Evolutionary conservation across 306 rosid species (phyloP), one percentile per base, ranked within the genome.

Genomic region (Cicer judaicum): DNA sequence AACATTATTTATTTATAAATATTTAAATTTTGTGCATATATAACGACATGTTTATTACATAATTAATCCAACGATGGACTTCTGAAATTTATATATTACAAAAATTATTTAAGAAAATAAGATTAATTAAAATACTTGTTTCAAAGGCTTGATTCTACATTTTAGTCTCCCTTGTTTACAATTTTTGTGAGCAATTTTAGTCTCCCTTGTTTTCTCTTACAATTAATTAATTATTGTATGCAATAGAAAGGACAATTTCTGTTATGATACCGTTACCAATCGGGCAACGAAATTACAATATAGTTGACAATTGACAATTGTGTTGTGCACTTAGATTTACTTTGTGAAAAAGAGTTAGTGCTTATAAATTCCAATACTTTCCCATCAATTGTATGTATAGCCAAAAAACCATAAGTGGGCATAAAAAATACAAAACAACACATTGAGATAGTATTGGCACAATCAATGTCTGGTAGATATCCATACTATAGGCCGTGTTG

Each of bases 391-490:
- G 39, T 59, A 5, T 50, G 83, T 80, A 75, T 56, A 57, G 21
- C 54, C 36, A 59, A 80, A 84, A 82, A 84, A 83, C 67, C 74
- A 49, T 78, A 72, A 64, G 80, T 52, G 12, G 72, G 61, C 84
- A 72, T 39, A 24, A 4, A 19, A 36, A n/a, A 12, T 12, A 44
- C 86, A 75, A 70, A 79, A 71, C 64, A 76, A 83, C 76, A 71
- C 64, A 7, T 2, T 34, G 0, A 6, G 1, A 47, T 40, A 19
- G 89, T 76, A 44, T 43, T 76, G 91, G 78, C 84, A 67, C 86
- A 29, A 74, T 91, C 94, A 56, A 59, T 89, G 94, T 83, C 85
- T 39, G 70, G 75, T 61, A 52, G 75, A 77, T 81, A 53, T 15
- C 81, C 80, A 47, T 59, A 76, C 80, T 24, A 8, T 6, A 34